Conservation (phyloP, 148 eudicot species). For the Selenicereus undatus region DNA sequence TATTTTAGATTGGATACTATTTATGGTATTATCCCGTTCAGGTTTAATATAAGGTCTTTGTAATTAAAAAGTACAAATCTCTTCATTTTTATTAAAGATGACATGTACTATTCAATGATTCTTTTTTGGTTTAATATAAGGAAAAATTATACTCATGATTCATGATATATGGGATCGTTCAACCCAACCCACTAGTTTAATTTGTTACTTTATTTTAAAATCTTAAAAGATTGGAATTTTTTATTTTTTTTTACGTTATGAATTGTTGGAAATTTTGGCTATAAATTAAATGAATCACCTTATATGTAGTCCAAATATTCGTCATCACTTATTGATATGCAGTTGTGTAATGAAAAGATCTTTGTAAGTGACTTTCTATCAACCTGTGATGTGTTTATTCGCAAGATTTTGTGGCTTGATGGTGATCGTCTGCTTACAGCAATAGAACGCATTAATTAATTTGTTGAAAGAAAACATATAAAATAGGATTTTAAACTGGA, state of each 20-base stretch:
- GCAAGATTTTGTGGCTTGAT: neutral
- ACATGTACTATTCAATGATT: neutral
- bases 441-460: too few relatives aligned
- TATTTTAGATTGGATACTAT: too few relatives aligned
- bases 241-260: neutral
- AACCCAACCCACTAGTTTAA: neutral
- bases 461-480: too few relatives aligned
- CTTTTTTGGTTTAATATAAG: neutral
- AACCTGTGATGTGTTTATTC: neutral
- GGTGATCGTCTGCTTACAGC: too few relatives aligned
- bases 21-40: too few relatives aligned
- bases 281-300: neutral
- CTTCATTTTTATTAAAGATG: neutral
- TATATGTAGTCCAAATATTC: neutral
- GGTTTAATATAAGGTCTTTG: too few relatives aligned
- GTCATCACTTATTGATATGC: neutral
- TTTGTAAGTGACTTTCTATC: neutral
- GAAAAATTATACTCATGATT: neutral
- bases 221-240: too few relatives aligned
- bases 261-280: neutral
- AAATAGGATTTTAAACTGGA: too few relatives aligned
- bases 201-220: neutral
- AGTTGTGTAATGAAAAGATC: neutral
- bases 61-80: neutral
- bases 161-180: neutral